A percentile compares a stretch with the other conserved stretches of the same genome.
These are phyloP conservation scores for Orobanche coerulescens DNA, from an alignment of 257 asterid genomes.

Conservation along the genomic window DNA sequence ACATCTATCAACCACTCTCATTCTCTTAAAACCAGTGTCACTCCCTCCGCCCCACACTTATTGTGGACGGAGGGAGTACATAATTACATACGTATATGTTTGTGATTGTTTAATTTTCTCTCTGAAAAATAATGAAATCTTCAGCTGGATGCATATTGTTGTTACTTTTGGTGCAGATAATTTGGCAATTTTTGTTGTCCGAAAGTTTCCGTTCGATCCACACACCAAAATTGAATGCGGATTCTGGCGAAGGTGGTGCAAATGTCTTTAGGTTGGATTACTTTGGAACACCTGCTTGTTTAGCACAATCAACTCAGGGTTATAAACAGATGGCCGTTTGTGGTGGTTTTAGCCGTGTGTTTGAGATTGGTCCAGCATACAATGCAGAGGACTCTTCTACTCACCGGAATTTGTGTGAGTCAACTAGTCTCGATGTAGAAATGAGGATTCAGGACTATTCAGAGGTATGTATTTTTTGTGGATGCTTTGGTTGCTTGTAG, in stretches of 20 bases:
- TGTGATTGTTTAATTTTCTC: too few relatives aligned
- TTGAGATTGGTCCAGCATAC: constrained; percentile 81
- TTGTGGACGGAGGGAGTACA: too few relatives aligned
- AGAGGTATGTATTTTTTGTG: constrained; percentile 43
- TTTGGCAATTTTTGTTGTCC: constrained; percentile 46
- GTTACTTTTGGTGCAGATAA: too few relatives aligned
- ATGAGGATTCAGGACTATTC: constrained; percentile 88
- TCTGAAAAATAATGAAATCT: too few relatives aligned
- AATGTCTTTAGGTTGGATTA: constrained; percentile 76
- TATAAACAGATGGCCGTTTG: constrained; percentile 89
- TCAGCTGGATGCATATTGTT: too few relatives aligned
- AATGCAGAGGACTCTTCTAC: constrained; percentile 92
- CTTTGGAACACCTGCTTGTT: constrained; percentile 82
- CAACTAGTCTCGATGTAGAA: constrained; percentile 88
- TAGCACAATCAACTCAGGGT: constrained; percentile 93
- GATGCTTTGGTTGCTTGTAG: constrained; percentile 11
- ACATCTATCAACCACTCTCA: too few relatives aligned
- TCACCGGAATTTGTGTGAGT: constrained; percentile 91
- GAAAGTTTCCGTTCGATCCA: constrained; percentile 69
- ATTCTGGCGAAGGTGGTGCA: constrained; percentile 95
- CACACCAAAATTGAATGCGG: constrained; percentile 76
- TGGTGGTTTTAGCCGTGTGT: constrained; percentile 81
- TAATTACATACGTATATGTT: too few relatives aligned
- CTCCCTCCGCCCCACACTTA: too few relatives aligned
- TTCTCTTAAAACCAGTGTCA: too few relatives aligned